These are phyloP conservation scores for Angomonas ambiguus DNA, from an alignment of 208 protist genomes.

Conservation along the genomic window DNA sequence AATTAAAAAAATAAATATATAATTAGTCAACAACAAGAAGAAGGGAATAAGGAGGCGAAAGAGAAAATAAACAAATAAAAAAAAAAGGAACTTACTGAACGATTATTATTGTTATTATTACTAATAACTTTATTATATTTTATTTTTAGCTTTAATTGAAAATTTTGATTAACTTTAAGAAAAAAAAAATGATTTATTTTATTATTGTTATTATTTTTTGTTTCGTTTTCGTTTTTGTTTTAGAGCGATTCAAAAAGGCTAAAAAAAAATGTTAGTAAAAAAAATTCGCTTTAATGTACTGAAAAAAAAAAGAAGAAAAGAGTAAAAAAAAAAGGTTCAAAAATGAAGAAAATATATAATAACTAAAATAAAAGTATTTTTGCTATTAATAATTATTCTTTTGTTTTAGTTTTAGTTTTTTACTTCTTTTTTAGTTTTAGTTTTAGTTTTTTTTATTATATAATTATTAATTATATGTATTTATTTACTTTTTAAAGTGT, in stretches of 20 bases:
- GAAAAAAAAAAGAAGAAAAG: slow-evolving; percentile 13
- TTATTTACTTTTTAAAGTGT: background rate
- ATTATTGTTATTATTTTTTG: background rate
- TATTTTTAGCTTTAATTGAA: too few relatives aligned
- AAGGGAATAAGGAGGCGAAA: background rate
- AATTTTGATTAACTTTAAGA: background rate
- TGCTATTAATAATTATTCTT: background rate
- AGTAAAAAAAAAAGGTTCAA: background rate
- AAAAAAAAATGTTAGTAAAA: slow-evolving; percentile 7
- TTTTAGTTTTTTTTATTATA: slow-evolving; percentile 2
- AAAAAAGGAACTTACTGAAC: background rate
- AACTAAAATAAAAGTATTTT: too few relatives aligned
- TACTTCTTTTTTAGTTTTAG: background rate
- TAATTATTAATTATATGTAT: background rate
- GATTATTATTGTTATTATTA: background rate
- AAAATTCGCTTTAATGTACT: background rate
- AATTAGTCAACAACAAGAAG: slow-evolving; percentile 18
- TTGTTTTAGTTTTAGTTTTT: background rate
- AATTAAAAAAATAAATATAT: slow-evolving; percentile 14
- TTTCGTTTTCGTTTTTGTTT: background rate
- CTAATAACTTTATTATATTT: too few relatives aligned
- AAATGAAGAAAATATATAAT: too few relatives aligned
- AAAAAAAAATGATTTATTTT: slow-evolving; percentile 5
- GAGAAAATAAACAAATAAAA: slow-evolving; percentile 3
- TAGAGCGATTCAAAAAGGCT: background rate